phyloP scores from a whole-genome alignment of 148 eudicot genomes.

The Silene uniflora region DNA sequence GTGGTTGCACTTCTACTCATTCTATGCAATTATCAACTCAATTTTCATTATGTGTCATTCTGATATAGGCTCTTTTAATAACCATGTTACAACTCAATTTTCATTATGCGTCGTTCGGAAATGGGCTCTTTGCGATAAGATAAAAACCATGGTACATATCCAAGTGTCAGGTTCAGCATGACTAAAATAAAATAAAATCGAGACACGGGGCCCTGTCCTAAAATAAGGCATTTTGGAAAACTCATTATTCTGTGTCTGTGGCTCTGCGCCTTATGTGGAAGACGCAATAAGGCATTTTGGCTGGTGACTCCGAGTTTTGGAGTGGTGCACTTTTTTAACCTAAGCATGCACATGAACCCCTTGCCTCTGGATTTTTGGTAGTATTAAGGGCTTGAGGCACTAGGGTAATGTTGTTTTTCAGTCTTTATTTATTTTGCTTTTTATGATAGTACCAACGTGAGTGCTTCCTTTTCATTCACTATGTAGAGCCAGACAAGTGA shows the following conservation, averaged over 20 bases:
- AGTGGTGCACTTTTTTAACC: neutral
- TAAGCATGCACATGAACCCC: neutral
- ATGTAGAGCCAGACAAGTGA: constrained; percentile 2
- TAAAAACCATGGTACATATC: too few species aligned
- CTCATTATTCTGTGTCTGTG: too few species aligned
- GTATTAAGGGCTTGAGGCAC: too few species aligned
- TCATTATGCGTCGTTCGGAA: neutral
- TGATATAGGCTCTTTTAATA: neutral
- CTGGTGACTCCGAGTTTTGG: neutral
- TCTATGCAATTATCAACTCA: neutral
- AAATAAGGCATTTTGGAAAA: too few species aligned
- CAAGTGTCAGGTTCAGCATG: too few species aligned
- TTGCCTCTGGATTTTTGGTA: too few species aligned
- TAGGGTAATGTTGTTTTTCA: neutral
- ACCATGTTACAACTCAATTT: neutral
- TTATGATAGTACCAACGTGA: neutral
- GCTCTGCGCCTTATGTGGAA: too few species aligned
- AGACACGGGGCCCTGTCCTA: too few species aligned
- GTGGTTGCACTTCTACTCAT: neutral
- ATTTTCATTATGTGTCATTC: neutral
- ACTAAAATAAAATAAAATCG: too few species aligned
- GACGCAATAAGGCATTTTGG: too few species aligned
- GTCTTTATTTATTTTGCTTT: neutral
- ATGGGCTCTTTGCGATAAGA: too few species aligned
- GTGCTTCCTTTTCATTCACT: neutral